Conservation (phyloP, 2,329 filamentous ascomycete species). For the Colletotrichum sp. region DNA sequence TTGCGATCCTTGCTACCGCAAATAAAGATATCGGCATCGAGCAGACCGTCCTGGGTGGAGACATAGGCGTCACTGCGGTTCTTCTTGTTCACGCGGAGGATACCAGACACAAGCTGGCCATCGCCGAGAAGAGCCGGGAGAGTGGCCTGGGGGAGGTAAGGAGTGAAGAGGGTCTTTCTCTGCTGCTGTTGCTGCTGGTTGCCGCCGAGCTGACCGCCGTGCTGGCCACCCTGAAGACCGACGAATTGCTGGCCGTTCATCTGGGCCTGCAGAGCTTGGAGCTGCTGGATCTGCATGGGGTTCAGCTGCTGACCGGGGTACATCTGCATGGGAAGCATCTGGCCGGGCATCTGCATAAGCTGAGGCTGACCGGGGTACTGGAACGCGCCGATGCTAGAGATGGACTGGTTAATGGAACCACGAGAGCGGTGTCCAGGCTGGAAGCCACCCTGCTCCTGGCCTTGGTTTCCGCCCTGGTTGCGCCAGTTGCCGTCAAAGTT, state of each 20-base stretch:
- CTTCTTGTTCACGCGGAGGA: constrained; percentile 99
- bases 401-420: constrained; percentile 79
- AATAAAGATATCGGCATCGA: constrained; percentile 99
- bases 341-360: constrained; percentile 83
- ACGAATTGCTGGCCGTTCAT: constrained; percentile 79
- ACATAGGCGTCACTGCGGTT: constrained; percentile 99
- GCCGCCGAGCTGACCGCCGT: constrained; percentile 69
- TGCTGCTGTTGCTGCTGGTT: constrained; percentile 85
- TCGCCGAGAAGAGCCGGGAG: constrained; percentile 89
- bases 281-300: constrained; percentile 84
- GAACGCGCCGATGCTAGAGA: constrained; percentile 84
- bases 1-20: constrained; percentile 99
- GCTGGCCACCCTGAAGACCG: constrained; percentile 72
- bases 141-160: constrained; percentile 93
- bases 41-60: constrained; percentile 81
- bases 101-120: constrained; percentile 93
- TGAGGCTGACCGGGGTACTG: constrained; percentile 89
- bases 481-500: constrained; percentile 99
- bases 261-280: constrained; percentile 91
- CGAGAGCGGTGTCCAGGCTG: constrained; percentile 91
- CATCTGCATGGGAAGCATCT: constrained; percentile 86
- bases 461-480: constrained; percentile 73
- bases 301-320: constrained; percentile 87
- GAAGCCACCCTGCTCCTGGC: constrained; percentile 79
- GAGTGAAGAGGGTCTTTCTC: constrained; percentile 97